A percentile compares a stretch with the other conserved stretches of the same genome.
phyloP scores from a whole-genome alignment of 2,329 filamentous ascomycete genomes.

The Rasamsonia emersonii region DNA sequence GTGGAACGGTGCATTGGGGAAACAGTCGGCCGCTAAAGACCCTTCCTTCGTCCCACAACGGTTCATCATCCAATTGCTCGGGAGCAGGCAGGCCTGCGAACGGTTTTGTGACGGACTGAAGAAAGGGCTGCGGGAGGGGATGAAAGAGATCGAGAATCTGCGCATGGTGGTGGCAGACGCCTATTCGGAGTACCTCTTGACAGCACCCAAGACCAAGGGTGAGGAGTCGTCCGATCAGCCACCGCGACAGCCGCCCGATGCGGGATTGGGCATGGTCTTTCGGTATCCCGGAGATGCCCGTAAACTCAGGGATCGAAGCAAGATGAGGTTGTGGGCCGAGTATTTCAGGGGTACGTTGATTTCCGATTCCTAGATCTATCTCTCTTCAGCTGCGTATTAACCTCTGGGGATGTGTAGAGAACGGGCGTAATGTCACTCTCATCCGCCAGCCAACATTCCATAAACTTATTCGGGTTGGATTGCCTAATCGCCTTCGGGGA shows the following conservation, averaged over 20 bases:
- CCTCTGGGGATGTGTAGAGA: slow-evolving; percentile 47
- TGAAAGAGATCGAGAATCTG: slow-evolving; percentile 79
- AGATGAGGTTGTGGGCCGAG: slow-evolving; percentile 96
- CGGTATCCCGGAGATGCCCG: slow-evolving; percentile 90
- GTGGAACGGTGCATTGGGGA: slow-evolving; percentile 67
- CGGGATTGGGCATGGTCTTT: slow-evolving; percentile 85
- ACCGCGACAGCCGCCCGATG: slow-evolving; percentile 63
- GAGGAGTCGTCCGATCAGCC: slow-evolving; percentile 48
- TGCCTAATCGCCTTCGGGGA: slow-evolving; percentile 85
- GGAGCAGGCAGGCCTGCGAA: slow-evolving; percentile 81
- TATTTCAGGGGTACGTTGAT: slow-evolving; percentile 62
- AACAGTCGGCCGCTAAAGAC: slow-evolving; percentile 40
- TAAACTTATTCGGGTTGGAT: slow-evolving; percentile 88
- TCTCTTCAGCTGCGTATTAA: no score
- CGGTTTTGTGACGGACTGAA: slow-evolving; percentile 95
- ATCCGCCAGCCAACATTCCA: slow-evolving; percentile 96
- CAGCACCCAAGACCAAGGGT: slow-evolving; percentile 30
- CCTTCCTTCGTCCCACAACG: slow-evolving; percentile 64
- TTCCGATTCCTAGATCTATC: no score
- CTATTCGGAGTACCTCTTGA: slow-evolving; percentile 78
- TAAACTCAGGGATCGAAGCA: slow-evolving; percentile 87
- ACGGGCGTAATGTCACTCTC: slow-evolving; percentile 84
- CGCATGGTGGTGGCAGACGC: slow-evolving; percentile 72
- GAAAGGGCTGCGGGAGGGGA: slow-evolving; percentile 74
- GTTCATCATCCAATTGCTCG: slow-evolving; percentile 84